Conservation (phyloP, 2,329 filamentous ascomycete species). For the Colletotrichum tamarilloi region DNA sequence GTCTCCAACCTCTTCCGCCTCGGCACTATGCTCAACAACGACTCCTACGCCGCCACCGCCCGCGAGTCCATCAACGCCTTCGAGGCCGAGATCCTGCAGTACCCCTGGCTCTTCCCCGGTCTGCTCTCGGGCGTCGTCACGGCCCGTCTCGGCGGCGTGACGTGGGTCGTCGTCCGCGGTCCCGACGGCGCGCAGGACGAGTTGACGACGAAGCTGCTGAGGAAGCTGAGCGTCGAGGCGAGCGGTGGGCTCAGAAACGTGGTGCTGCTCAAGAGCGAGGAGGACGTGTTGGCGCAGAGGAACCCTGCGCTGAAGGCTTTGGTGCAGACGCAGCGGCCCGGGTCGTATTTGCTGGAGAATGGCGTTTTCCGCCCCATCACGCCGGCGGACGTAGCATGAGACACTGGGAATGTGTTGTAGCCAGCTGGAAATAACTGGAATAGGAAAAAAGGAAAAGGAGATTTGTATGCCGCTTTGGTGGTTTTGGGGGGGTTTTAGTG, state of each 20-base stretch:
- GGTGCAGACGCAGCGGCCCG: slow-evolving; percentile 19
- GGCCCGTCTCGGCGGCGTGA: slow-evolving; percentile 74
- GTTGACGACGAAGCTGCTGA: slow-evolving; percentile 28
- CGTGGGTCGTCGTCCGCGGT: slow-evolving; percentile 41
- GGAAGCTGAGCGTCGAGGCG: slow-evolving; percentile 39
- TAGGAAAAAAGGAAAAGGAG: background rate
- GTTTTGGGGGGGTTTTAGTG: background rate
- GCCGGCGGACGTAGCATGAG: slow-evolving; percentile 33
- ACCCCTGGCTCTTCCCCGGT: slow-evolving; percentile 90
- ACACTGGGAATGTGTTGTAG: too few species aligned
- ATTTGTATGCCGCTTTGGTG: background rate
- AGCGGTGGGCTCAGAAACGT: slow-evolving; percentile 44
- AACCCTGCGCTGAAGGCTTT: slow-evolving; percentile 39
- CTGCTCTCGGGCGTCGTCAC: slow-evolving; percentile 82
- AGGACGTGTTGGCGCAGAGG: slow-evolving; percentile 38
- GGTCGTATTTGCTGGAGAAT: slow-evolving; percentile 38
- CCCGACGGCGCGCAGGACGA: slow-evolving; percentile 23
- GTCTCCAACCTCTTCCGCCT: slow-evolving; percentile 89
- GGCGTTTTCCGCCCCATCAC: slow-evolving; percentile 38
- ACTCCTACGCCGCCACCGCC: slow-evolving; percentile 72
- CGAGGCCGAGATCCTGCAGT: slow-evolving; percentile 90
- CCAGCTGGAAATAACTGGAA: background rate
- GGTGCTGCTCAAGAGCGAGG: slow-evolving; percentile 35
- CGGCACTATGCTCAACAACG: slow-evolving; percentile 74
- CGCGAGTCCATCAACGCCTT: slow-evolving; percentile 85